Base-by-base conservation (phyloP, 441 rosid species). In the Euphorbia schlechtendalii region DNA sequence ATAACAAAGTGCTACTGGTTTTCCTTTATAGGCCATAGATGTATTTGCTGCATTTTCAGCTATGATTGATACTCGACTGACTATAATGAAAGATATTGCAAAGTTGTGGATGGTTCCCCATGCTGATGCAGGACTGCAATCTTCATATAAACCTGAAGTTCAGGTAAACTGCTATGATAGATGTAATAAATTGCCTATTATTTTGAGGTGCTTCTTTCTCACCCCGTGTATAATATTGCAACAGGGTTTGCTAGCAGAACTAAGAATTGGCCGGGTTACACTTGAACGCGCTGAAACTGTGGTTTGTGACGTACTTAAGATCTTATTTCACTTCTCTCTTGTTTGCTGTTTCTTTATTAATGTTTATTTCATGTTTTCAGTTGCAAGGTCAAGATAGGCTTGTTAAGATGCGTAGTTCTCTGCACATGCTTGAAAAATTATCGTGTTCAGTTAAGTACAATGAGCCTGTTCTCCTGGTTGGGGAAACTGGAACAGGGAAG, bases 401-500 rank as follows among this genome's bases (percentile, higher is more conserved):
- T 74, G 98, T 92, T 54, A 83, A 82, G 80, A 90, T 87, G 64
- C 85, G 82, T 65, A 86, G 87, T 74, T 88, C 98, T 72, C 70
- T 94, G 67, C 77, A 76, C 68, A 63, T 84, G 55, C 96, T 95
- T 43, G 99, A 92, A 83, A 86, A 80, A 77, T 82, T 92, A 75
- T 96, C 96, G 68, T 83, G 89, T 76, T 85, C 89, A 72, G 89
- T 89, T 15, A 86, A 84, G 83, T 73, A 78, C 82, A 88, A 86
- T 32, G 98, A 95, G 79, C 87, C 99, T 75, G 92, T 95, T 79
- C 95, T 95, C 67, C 81, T 95, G 79, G 97, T 95, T 75, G 99
- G 99, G 70, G 99, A 95, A 87, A 95, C 99, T 71, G 99, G 99
- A 76, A 92, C 97, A 2, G 99, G 98, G 73, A 95, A 95, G 86